These are phyloP conservation scores for Abrus precatorius DNA, from an alignment of 306 rosid genomes.

Conservation along the genomic window DNA sequence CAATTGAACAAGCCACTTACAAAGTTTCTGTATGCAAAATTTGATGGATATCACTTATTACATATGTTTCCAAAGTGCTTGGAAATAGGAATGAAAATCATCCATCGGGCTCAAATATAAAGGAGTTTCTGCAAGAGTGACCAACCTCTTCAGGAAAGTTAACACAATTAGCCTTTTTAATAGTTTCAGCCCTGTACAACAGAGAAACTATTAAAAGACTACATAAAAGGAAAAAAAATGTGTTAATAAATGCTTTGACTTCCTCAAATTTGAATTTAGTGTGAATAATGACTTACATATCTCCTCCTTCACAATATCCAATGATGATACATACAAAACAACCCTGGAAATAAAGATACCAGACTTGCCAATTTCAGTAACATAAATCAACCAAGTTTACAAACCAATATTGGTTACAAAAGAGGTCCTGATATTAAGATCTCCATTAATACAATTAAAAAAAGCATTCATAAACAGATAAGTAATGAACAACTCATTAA, in stretches of 20 bases:
- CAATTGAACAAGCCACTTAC: constrained; percentile 98
- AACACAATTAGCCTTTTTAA: constrained; percentile 75
- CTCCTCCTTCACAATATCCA: constrained; percentile 97
- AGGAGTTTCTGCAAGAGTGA: constrained; percentile 27
- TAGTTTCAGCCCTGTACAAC: constrained; percentile 79
- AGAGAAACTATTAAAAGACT: constrained; percentile 27
- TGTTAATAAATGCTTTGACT: constrained; percentile 18
- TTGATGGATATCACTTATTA: constrained; percentile 26
- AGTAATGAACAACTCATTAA: constrained; percentile 10
- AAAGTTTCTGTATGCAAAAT: constrained; percentile 72
- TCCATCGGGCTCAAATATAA: constrained; percentile 11
- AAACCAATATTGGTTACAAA: constrained; percentile 6
- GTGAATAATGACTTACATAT: constrained; percentile 73
- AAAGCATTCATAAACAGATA: constrained; percentile 14
- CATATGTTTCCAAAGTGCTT: not conserved
- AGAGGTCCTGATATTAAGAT: constrained; percentile 10
- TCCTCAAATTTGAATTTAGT: constrained; percentile 41
- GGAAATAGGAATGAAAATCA: constrained; percentile 39
- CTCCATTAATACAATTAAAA: not conserved
- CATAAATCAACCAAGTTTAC: constrained; percentile 43
- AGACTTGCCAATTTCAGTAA: constrained; percentile 37
- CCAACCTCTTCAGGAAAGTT: constrained; percentile 92
- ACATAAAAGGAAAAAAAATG: constrained; percentile 27
- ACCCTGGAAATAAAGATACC: constrained; percentile 71
- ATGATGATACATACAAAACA: constrained; percentile 96